phyloP scores from a whole-genome alignment of 257 asterid species.

The Linaria vulgaris region DNA sequence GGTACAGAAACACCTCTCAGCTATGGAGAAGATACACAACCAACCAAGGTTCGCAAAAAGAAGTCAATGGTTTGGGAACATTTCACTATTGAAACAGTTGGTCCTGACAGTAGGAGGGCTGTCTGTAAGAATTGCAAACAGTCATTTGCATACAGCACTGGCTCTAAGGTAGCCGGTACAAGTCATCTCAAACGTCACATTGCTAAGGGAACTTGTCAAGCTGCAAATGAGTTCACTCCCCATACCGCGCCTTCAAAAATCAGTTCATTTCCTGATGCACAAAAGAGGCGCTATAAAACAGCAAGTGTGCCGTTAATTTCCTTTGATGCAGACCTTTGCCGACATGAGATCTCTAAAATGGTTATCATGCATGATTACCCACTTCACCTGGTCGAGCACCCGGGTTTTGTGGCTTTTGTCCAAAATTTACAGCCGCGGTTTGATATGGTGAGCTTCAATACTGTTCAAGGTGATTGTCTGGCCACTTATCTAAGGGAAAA shows the following conservation, averaged over 20 bases:
- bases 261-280: conserved; percentile 46
- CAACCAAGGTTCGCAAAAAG: conserved; percentile 67
- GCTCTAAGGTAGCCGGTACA: conserved; percentile 89
- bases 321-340: conserved; percentile 80
- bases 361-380: conserved; percentile 94
- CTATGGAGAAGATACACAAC: conserved; percentile 38
- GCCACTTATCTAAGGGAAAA: conserved; percentile 87
- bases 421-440: conserved; percentile 88
- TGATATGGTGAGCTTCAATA: conserved; percentile 87
- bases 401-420: conserved; percentile 78
- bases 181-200: conserved; percentile 98
- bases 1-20: conserved; percentile 29
- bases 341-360: conserved; percentile 83
- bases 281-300: conserved; percentile 67
- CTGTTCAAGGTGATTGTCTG: conserved; percentile 90
- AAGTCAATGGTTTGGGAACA: conserved; percentile 95
- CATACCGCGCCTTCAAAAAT: conserved; percentile 65
- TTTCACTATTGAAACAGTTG: conserved; percentile 75
- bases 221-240: conserved; percentile 47
- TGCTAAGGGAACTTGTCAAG: conserved; percentile 81
- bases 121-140: conserved; percentile 95
- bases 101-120: conserved; percentile 75
- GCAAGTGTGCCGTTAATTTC: conserved; percentile 49
- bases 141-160: conserved; percentile 92
- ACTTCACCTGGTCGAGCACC: conserved; percentile 92